Conservation (phyloP, 495 filamentous ascomycete species). For the Podospora conica region DNA sequence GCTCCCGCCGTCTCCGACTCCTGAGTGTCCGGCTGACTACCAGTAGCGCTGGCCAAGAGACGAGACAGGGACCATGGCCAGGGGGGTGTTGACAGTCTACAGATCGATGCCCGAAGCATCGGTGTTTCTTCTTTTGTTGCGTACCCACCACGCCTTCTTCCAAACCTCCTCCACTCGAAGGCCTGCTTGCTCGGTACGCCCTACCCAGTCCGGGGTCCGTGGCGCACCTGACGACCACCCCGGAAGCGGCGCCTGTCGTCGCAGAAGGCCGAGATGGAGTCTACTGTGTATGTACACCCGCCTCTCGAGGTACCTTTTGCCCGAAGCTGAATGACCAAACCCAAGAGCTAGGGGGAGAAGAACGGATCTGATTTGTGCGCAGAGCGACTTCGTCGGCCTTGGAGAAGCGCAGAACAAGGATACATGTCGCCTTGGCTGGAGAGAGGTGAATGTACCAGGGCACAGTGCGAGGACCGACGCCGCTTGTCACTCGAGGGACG, state of each 20-base stretch:
- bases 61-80: conserved; percentile 18
- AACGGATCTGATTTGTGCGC: conserved; percentile 16
- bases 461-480: conserved; percentile 28
- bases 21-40: conserved; percentile 12
- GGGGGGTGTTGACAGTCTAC: conserved; percentile 16
- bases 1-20: conserved; percentile 1
- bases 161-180: conserved; percentile 6
- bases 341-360: conserved; percentile 4
- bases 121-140: conserved; percentile 18
- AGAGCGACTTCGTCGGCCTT: conserved; percentile 10
- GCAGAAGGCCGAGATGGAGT: conserved; percentile 19
- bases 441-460: conserved; percentile 12
- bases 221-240: conserved; percentile 19
- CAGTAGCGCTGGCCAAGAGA: conserved; percentile 8
- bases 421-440: conserved; percentile 15
- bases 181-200: conserved; percentile 6
- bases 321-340: conserved; percentile 15
- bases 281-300: background rate
- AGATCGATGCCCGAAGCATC: conserved; percentile 16
- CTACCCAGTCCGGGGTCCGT: conserved; percentile 16
- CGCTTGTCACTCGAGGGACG: conserved; percentile 4
- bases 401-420: conserved; percentile 6
- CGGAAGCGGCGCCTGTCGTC: conserved; percentile 10
- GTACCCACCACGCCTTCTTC: conserved; percentile 6
- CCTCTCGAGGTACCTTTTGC: background rate